Percentiles rank a stretch among this genome's conserved stretches.
phyloP scores from a whole-genome alignment of 2,329 filamentous ascomycete genomes.

The Penicillium sp. region DNA sequence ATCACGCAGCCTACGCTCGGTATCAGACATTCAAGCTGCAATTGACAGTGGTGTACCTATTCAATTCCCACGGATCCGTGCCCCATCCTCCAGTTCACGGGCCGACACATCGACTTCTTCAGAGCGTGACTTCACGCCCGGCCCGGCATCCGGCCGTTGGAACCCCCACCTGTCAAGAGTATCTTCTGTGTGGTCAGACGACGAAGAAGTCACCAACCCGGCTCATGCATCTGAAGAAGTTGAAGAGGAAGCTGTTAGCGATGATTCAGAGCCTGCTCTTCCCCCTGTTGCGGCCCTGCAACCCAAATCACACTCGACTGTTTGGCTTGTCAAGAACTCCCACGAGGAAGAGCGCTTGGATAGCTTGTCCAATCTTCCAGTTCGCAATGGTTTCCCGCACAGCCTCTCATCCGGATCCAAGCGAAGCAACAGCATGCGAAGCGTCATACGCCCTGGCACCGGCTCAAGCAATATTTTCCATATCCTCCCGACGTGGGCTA shows the following conservation, averaged over 20 bases:
- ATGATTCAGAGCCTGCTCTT: constrained; percentile 28
- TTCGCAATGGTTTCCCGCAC: constrained; percentile 39
- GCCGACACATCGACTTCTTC: constrained; percentile 38
- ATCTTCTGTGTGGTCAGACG: constrained; percentile 47
- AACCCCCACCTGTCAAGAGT: constrained; percentile 51
- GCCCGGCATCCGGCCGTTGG: constrained; percentile 41
- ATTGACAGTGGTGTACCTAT: constrained; percentile 42
- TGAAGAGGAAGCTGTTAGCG: constrained; percentile 7
- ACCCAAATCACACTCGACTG: constrained; percentile 33
- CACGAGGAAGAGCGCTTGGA: constrained; percentile 42
- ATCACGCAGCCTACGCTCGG: constrained; percentile 36
- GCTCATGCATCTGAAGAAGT: constrained; percentile 26
- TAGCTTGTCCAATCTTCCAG: constrained; percentile 41
- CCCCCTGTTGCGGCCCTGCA: constrained; percentile 29
- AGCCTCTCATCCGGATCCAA: constrained; percentile 50
- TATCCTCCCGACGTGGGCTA: constrained; percentile 55
- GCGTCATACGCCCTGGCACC: constrained; percentile 45
- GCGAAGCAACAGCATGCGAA: constrained; percentile 41
- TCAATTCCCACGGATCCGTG: constrained; percentile 44
- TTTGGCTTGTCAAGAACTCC: constrained; percentile 40
- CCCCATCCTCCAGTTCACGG: constrained; percentile 46
- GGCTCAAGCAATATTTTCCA: constrained; percentile 49
- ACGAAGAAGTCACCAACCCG: constrained; percentile 35
- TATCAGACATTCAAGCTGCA: constrained; percentile 42
- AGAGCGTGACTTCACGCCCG: constrained; percentile 38